These are phyloP conservation scores for Mycosphaerella sp. DNA, from an alignment of 2,329 filamentous ascomycete genomes.

Conservation along the genomic window DNA sequence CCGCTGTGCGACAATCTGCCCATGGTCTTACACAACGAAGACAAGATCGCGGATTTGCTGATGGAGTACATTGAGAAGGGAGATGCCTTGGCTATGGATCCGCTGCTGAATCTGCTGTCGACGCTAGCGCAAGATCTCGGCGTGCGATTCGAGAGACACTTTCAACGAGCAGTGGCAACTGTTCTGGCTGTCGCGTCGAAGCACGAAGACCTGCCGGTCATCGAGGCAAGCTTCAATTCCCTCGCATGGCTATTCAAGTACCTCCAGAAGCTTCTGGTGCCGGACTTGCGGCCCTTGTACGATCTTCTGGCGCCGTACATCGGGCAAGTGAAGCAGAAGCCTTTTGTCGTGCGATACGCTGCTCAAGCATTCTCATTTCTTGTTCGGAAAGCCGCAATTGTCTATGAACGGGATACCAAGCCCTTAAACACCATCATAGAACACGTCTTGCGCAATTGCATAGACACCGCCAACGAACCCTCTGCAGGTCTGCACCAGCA, in stretches of 20 bases:
- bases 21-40: conserved; percentile 85
- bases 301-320: conserved; percentile 77
- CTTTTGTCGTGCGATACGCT: conserved; percentile 83
- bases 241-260: conserved; percentile 98
- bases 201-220: conserved; percentile 67
- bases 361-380: conserved; percentile 94
- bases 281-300: conserved; percentile 77
- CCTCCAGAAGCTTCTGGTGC: conserved; percentile 76
- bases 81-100: conserved; percentile 75
- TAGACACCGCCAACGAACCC: conserved; percentile 45
- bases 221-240: conserved; percentile 95
- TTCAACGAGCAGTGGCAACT: conserved; percentile 64
- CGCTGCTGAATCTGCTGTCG: conserved; percentile 77
- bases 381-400: conserved; percentile 76
- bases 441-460: conserved; percentile 64
- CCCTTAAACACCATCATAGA: conserved; percentile 65
- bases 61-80: conserved; percentile 68
- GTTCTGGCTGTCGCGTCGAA: conserved; percentile 72
- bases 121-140: conserved; percentile 95
- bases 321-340: conserved; percentile 73
- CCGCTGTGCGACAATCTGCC: conserved; percentile 83
- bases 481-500: conserved; percentile 60
- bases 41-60: conserved; percentile 72
- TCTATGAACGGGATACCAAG: conserved; percentile 63
- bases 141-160: conserved; percentile 79